phyloP scores from a whole-genome alignment of 495 filamentous ascomycete species.

The Aspergillus sparsus region DNA sequence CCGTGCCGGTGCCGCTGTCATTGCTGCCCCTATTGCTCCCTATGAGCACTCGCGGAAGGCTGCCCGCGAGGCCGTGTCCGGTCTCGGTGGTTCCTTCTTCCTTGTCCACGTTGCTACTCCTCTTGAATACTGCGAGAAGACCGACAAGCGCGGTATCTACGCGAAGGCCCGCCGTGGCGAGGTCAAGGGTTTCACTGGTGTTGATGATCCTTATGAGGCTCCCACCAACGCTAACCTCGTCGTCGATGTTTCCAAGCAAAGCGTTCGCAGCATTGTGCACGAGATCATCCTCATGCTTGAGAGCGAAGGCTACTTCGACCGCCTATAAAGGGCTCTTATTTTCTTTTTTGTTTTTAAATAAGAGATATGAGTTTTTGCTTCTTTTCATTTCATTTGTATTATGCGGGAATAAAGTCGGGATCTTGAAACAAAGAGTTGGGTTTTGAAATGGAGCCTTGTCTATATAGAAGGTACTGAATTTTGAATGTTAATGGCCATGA shows the following conservation, averaged over 20 bases:
- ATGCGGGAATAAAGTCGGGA: slow-evolving; percentile 23
- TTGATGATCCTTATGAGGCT: slow-evolving; percentile 94
- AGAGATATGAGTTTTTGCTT: slow-evolving; percentile 11
- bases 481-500: slow-evolving; percentile 7
- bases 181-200: slow-evolving; percentile 98
- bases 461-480: slow-evolving; percentile 26
- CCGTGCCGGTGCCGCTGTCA: slow-evolving; percentile 88
- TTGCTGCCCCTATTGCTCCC: slow-evolving; percentile 95
- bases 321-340: slow-evolving; percentile 26
- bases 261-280: slow-evolving; percentile 90
- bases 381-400: slow-evolving; percentile 26
- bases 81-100: slow-evolving; percentile 81
- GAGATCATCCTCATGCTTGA: slow-evolving; percentile 94
- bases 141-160: slow-evolving; percentile 93
- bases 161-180: slow-evolving; percentile 79
- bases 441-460: slow-evolving; percentile 14
- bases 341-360: slow-evolving; percentile 18
- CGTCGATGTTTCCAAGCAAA: slow-evolving; percentile 82
- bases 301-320: slow-evolving; percentile 72
- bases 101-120: slow-evolving; percentile 93
- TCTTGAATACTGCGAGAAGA: slow-evolving; percentile 89
- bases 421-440: slow-evolving; percentile 14
- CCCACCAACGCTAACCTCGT: slow-evolving; percentile 80
- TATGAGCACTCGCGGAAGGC: slow-evolving; percentile 74
- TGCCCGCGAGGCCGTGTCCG: slow-evolving; percentile 81